Percentiles rank a stretch among this genome's conserved stretches.
Evolutionary conservation across 2,329 filamentous ascomycete species (phyloP).

Genomic region (Albophoma yamanashiensis): DNA sequence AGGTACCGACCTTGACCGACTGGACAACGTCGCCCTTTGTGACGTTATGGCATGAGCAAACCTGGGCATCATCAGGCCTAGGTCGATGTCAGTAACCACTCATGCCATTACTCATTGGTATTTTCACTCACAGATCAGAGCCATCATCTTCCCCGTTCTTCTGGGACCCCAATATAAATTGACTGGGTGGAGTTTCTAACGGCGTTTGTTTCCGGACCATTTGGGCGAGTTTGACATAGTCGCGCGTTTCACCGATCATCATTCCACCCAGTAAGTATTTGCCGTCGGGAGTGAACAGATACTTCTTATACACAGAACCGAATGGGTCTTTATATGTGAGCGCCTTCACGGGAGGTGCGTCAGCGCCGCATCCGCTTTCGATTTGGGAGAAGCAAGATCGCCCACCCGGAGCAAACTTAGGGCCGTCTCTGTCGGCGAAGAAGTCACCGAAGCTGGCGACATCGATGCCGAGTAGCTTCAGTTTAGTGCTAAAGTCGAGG

Average conservation of each 20-base stretch:
- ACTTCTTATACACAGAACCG: constrained; percentile 84
- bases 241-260: constrained; percentile 90
- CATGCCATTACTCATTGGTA: too few relatives aligned
- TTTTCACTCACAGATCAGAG: too few relatives aligned
- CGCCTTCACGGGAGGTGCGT: constrained; percentile 51
- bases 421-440: constrained; percentile 80
- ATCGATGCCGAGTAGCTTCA: constrained; percentile 82
- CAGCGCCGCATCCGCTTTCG: too few relatives aligned
- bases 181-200: constrained; percentile 65
- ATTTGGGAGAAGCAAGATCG: too few relatives aligned
- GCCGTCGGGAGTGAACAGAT: constrained; percentile 79
- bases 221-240: constrained; percentile 81
- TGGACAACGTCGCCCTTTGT: constrained; percentile 70
- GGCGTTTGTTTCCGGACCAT: constrained; percentile 77
- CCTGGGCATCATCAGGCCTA: constrained; percentile 71
- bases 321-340: constrained; percentile 87
- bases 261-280: constrained; percentile 90
- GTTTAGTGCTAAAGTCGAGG: constrained; percentile 82
- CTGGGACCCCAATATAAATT: constrained; percentile 63
- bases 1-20: constrained; percentile 64
- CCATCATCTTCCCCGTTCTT: too few relatives aligned
- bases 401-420: constrained; percentile 29
- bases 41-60: constrained; percentile 91
- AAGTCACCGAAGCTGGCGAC: constrained; percentile 92
- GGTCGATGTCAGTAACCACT: constrained; percentile 36